These are phyloP conservation scores for Didymellaceae sp. DNA, from an alignment of 2,329 filamentous ascomycete species.

Conservation along the genomic window DNA sequence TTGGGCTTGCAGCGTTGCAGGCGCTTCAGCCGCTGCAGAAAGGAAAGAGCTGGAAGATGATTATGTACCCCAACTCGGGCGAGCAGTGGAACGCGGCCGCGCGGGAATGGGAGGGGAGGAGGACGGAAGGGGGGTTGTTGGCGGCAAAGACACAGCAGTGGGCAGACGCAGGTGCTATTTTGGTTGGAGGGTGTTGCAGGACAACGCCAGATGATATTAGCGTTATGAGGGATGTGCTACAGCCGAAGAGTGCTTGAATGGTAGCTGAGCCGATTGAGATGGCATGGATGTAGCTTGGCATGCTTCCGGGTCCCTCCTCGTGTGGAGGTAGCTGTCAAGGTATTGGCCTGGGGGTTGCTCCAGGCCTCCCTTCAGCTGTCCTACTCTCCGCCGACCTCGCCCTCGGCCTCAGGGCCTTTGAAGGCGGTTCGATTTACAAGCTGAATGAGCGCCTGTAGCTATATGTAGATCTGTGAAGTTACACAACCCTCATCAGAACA, in stretches of 20 bases:
- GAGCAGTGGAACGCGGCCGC: constrained; percentile 54
- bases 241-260: background rate
- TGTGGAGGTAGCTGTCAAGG: background rate
- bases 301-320: background rate
- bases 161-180: constrained; percentile 46
- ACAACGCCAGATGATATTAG: constrained; percentile 52
- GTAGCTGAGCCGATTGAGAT: no score
- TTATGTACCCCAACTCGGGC: constrained; percentile 57
- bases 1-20: constrained; percentile 44
- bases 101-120: constrained; percentile 45
- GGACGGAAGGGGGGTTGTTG: constrained; percentile 31
- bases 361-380: no score
- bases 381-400: no score
- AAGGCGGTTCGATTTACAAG: no score
- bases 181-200: constrained; percentile 58
- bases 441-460: no score
- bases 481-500: background rate
- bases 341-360: background rate
- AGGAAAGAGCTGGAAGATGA: constrained; percentile 33
- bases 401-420: no score
- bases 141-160: constrained; percentile 42
- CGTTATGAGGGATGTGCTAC: constrained; percentile 39
- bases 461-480: no score
- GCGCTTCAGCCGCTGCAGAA: constrained; percentile 31
- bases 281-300: background rate